phyloP scores from a whole-genome alignment of 176 grass and related monocot genomes.

The Musa schizocarpa region DNA sequence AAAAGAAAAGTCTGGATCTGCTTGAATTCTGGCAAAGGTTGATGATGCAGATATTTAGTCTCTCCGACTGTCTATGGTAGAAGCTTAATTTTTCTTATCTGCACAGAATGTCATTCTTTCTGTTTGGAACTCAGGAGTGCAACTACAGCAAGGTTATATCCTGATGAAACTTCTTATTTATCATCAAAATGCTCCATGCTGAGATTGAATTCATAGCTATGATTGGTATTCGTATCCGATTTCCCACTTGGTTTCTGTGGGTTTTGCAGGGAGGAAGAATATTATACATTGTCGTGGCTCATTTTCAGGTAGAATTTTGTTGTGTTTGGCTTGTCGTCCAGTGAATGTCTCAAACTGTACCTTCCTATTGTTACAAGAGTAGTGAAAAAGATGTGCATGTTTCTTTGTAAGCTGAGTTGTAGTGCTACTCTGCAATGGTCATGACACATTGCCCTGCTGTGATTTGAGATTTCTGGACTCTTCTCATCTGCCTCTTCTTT shows the following conservation, averaged over 20 bases:
- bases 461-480: too few species aligned
- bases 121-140: not conserved
- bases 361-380: not conserved
- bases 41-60: too few species aligned
- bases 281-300: not conserved
- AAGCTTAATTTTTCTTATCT: constrained; percentile 1
- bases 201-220: too few species aligned
- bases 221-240: too few species aligned
- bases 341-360: not conserved
- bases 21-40: too few species aligned
- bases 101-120: not conserved
- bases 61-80: not conserved
- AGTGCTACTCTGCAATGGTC: too few species aligned
- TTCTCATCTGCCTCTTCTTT: constrained; percentile 6
- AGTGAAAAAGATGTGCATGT: not conserved
- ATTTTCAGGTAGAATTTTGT: too few species aligned
- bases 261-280: too few species aligned
- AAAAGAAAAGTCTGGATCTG: too few species aligned
- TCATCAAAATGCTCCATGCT: not conserved
- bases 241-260: too few species aligned
- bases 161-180: not conserved
- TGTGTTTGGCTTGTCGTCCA: not conserved
- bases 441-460: too few species aligned
- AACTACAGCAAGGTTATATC: not conserved
- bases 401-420: too few species aligned